These are phyloP conservation scores for Fusarium begoniae DNA, from an alignment of 2,329 filamentous ascomycete species.

Conservation along the genomic window DNA sequence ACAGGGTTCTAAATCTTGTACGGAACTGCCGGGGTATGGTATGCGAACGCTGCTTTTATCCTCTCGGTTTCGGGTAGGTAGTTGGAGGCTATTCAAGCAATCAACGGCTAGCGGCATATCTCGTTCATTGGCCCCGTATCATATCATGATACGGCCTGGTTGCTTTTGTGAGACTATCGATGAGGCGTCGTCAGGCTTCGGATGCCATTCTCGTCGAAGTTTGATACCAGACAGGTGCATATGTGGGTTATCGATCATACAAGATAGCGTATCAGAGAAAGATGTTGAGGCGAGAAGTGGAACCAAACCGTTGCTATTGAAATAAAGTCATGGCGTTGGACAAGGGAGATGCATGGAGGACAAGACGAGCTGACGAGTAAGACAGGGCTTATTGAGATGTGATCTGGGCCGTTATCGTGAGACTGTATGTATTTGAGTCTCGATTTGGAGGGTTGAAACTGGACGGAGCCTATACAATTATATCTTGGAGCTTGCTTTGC, in stretches of 20 bases:
- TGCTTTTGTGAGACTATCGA: background rate
- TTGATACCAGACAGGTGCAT: background rate
- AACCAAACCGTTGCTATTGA: background rate
- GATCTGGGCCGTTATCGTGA: conserved; percentile 13
- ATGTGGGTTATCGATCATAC: background rate
- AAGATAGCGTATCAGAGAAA: background rate
- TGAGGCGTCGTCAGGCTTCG: background rate
- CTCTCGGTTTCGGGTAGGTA: background rate
- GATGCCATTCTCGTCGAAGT: background rate
- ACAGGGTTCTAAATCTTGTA: background rate
- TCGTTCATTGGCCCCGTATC: background rate
- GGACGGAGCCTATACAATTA: too few relatives aligned
- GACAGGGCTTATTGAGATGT: conserved; percentile 3
- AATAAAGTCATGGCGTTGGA: conserved; percentile 8
- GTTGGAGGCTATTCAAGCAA: background rate
- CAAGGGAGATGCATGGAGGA: background rate
- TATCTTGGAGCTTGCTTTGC: background rate
- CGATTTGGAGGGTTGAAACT: background rate
- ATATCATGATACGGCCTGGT: background rate
- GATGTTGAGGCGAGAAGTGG: conserved; percentile 23
- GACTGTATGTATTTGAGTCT: background rate
- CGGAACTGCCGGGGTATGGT: conserved; percentile 11
- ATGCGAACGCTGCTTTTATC: background rate
- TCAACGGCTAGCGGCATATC: background rate
- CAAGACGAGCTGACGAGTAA: conserved; percentile 13